A percentile compares a stretch with the other conserved stretches of the same genome.
Evolutionary conservation across 257 asterid species (phyloP).

Genomic region (Mitragyna speciosa): DNA sequence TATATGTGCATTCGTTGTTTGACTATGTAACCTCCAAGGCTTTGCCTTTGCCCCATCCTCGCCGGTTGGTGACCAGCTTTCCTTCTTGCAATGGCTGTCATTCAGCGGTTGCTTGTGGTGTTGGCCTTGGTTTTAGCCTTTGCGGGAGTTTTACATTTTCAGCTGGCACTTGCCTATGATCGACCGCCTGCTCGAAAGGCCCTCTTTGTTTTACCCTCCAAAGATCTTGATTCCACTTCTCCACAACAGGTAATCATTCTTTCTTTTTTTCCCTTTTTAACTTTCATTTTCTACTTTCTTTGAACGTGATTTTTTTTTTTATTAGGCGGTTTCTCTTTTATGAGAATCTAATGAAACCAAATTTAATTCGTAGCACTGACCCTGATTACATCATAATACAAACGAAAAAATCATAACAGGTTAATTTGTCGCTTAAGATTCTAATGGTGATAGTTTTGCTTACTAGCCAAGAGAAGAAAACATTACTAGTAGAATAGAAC

Average conservation of each 20-base stretch:
- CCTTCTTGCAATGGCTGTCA: slow-evolving; percentile 15
- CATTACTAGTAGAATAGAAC: too few relatives aligned
- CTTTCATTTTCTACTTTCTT: background rate
- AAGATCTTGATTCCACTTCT: slow-evolving; percentile 24
- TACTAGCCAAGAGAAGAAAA: background rate
- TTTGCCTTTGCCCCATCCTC: background rate
- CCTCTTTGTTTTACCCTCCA: slow-evolving; percentile 19
- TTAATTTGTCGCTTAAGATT: background rate
- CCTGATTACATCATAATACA: background rate
- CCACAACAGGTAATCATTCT: slow-evolving; percentile 46
- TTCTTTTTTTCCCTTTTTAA: too few relatives aligned
- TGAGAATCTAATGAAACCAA: background rate
- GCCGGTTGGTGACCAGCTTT: background rate
- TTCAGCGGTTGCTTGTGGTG: background rate
- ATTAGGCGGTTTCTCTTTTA: background rate
- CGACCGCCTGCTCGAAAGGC: slow-evolving; percentile 41
- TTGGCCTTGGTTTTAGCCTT: slow-evolving; percentile 15
- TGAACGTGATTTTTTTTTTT: background rate
- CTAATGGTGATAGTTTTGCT: background rate
- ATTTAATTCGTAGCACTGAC: background rate
- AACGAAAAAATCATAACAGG: background rate
- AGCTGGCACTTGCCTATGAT: slow-evolving; percentile 25
- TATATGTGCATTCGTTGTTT: background rate
- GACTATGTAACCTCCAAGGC: background rate
- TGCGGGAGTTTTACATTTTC: slow-evolving; percentile 19